Base-by-base conservation (phyloP, 2,329 filamentous ascomycete genomes). In the Penicillium carneum region DNA sequence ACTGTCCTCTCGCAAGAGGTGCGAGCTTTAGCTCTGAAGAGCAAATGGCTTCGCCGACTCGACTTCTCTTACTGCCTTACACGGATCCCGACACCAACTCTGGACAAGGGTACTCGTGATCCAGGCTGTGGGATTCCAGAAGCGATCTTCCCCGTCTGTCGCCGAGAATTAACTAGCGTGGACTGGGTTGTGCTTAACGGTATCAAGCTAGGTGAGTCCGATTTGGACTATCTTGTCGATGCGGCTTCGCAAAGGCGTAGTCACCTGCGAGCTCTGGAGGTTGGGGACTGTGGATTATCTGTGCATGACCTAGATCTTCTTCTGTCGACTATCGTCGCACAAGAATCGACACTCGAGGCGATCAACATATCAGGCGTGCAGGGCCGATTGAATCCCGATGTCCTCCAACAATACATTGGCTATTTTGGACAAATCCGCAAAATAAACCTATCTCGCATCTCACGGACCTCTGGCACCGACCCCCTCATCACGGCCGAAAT, bases 111-210 rank as follows among this genome's bases (percentile, higher is more conserved):
- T 20, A 79, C 77, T 16, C 83, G 84, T 66, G 87, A 90, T 69
- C 82, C 85, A 6, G 88, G 88, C 0, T 90, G 88, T 70, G 88
- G 87, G 42, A 87, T 91, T 50, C 86, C 89, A 18, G 88, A 90
- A 72, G 89, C 88, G 2, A 79, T 91, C 5, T 87, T 89, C 67
- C 87, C 88, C 1, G 78, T 91, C 6, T 90, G 87, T 75, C 86
- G 86, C 64, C 84, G 86, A 63, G 85, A 89, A 67, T 81, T 87
- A 26, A 91, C 89, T 0, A 89, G 87, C 68, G 86, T 91, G 18
- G 87, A 90, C 71, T 91, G 89, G 88, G 84, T 91, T 55, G 82
- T 86, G 23, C 76, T 91, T 61, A 90, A 87, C 62, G 87, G 87
- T 12, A 88, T 91, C 63, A 84, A 86, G 62, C 82, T 91, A n/a